phyloP scores from a whole-genome alignment of 352 stramenopile species.

The Thraustochytrium striatum region DNA sequence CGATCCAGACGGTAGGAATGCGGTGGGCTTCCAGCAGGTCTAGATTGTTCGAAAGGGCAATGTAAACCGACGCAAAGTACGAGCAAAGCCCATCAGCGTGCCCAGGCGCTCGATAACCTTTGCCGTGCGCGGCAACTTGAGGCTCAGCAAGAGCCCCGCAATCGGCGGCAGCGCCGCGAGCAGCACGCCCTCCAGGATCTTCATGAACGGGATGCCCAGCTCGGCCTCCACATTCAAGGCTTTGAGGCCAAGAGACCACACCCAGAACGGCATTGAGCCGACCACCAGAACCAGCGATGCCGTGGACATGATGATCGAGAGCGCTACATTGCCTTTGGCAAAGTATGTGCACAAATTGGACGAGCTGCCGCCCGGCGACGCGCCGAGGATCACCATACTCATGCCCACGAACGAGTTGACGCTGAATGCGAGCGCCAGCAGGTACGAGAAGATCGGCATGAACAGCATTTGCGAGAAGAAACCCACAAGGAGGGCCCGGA shows the following conservation, averaged over 20 bases:
- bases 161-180: background rate
- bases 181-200: slow-evolving; percentile 12
- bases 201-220: background rate
- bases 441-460: slow-evolving; percentile 29
- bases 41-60: background rate
- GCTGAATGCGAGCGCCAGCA: background rate
- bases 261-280: slow-evolving; percentile 18
- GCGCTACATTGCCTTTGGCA: slow-evolving; percentile 73
- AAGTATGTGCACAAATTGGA: slow-evolving; percentile 83
- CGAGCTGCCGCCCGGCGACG: slow-evolving; percentile 46
- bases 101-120: background rate
- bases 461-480: background rate
- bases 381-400: background rate
- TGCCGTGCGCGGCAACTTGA: background rate
- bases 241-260: slow-evolving; percentile 13
- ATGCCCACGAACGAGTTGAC: slow-evolving; percentile 1
- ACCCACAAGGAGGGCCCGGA: slow-evolving; percentile 1
- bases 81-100: background rate
- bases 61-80: background rate
- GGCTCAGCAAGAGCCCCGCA: background rate
- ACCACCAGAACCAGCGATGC: slow-evolving; percentile 48
- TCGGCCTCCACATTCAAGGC: background rate
- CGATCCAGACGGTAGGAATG: background rate
- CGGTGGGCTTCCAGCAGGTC: background rate
- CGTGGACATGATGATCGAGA: slow-evolving; percentile 79